phyloP scores from a whole-genome alignment of 225 moss, liverwort and hornwort genomes.

The Ulota crispa region DNA sequence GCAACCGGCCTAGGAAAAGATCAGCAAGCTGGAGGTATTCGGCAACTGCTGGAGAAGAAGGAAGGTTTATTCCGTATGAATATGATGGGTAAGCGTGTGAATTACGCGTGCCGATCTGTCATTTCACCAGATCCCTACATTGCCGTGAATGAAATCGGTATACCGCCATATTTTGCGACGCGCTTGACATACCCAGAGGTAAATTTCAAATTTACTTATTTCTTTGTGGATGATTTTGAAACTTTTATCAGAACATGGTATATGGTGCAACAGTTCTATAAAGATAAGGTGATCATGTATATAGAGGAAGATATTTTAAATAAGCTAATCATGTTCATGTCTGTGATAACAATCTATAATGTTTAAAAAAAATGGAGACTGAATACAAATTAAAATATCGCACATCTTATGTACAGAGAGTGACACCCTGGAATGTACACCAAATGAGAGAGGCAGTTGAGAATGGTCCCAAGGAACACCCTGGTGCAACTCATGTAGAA shows the following conservation, averaged over 20 bases:
- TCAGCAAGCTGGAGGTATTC: slow-evolving; percentile 74
- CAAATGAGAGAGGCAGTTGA: slow-evolving; percentile 94
- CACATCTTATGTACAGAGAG: slow-evolving; percentile 53
- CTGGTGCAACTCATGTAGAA: slow-evolving; percentile 95
- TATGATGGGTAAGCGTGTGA: slow-evolving; percentile 99
- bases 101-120: slow-evolving; percentile 97
- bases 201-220: neutral
- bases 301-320: neutral
- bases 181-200: slow-evolving; percentile 99
- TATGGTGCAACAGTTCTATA: neutral
- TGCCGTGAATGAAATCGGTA: slow-evolving; percentile 95
- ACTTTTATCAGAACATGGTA: neutral
- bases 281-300: neutral
- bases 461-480: slow-evolving; percentile 80
- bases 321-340: neutral
- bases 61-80: slow-evolving; percentile 98
- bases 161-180: slow-evolving; percentile 95
- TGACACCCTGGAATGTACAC: slow-evolving; percentile 94
- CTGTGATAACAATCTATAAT: neutral
- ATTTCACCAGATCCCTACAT: slow-evolving; percentile 99
- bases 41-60: slow-evolving; percentile 96
- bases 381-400: neutral
- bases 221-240: neutral
- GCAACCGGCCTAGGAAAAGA: slow-evolving; percentile 64
- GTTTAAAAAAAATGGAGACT: neutral